phyloP scores from a whole-genome alignment of 163 green algal species.

The Chlamydomonas reinhardtii region DNA sequence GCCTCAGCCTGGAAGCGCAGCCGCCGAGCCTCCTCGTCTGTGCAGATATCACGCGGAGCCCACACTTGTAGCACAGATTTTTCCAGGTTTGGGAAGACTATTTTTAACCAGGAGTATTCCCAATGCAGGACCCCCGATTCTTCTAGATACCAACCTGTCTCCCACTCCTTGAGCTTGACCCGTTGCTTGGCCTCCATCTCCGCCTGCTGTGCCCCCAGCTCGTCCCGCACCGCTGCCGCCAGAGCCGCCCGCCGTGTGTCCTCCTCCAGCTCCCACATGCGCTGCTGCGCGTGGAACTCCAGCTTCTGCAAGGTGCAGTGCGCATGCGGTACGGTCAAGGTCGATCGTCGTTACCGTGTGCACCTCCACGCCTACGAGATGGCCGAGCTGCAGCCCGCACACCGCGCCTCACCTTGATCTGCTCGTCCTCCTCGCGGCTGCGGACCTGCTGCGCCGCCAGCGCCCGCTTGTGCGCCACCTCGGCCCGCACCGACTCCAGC shows the following conservation, averaged over 20 bases:
- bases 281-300: conserved; percentile 72
- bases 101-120: too few species aligned
- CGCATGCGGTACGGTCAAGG: background rate
- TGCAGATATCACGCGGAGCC: background rate
- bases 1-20: conserved; percentile 29
- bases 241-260: conserved; percentile 57
- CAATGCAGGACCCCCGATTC: too few species aligned
- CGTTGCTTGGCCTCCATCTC: conserved; percentile 50
- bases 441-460: conserved; percentile 57
- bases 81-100: too few species aligned
- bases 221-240: conserved; percentile 20
- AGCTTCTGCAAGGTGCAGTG: conserved; percentile 56
- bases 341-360: too few species aligned
- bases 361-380: too few species aligned
- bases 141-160: conserved; percentile 16
- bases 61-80: too few species aligned
- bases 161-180: conserved; percentile 44
- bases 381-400: background rate
- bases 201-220: conserved; percentile 47
- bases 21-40: conserved; percentile 49
- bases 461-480: conserved; percentile 61
- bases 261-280: conserved; percentile 66
- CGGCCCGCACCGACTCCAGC: conserved; percentile 61
- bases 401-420: conserved; percentile 58
- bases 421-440: conserved; percentile 62